Percentiles rank a stretch among this genome's conserved stretches.
phyloP scores from a whole-genome alignment of 257 asterid species.

The Gentiana straminea region DNA sequence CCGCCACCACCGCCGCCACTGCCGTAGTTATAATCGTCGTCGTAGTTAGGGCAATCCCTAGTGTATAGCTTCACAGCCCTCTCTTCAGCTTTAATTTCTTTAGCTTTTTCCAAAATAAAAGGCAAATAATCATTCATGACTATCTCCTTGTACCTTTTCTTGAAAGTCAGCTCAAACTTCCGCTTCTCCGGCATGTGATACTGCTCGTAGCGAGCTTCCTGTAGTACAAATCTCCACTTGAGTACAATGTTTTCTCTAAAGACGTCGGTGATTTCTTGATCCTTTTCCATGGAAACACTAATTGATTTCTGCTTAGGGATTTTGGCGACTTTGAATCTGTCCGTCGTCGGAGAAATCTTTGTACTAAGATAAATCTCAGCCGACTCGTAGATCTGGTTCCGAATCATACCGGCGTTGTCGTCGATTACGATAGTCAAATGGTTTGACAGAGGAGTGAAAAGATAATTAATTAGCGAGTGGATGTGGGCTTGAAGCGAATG shows the following conservation, averaged over 20 bases:
- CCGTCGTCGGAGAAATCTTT: slow-evolving; percentile 38
- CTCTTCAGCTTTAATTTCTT: slow-evolving; percentile 34
- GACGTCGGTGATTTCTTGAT: slow-evolving; percentile 27
- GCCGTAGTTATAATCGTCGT: slow-evolving; percentile 35
- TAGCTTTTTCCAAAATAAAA: slow-evolving; percentile 36
- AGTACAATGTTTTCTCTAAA: slow-evolving; percentile 19
- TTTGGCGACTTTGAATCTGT: slow-evolving; percentile 41
- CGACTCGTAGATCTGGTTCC: slow-evolving; percentile 58
- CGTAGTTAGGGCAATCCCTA: slow-evolving; percentile 36
- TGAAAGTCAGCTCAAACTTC: slow-evolving; percentile 55
- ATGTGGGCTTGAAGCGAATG: slow-evolving; percentile 22
- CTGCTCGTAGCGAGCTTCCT: slow-evolving; percentile 22
- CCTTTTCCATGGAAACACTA: slow-evolving; percentile 41
- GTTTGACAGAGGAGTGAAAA: slow-evolving; percentile 19
- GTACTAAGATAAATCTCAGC: slow-evolving; percentile 62
- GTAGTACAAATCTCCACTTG: slow-evolving; percentile 45
- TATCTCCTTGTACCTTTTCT: slow-evolving; percentile 17
- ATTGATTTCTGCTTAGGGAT: slow-evolving; percentile 37
- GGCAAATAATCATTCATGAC: slow-evolving; percentile 53
- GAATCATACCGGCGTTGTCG: slow-evolving; percentile 44
- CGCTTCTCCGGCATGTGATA: slow-evolving; percentile 30
- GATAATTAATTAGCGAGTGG: slow-evolving; percentile 16
- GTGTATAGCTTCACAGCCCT: slow-evolving; percentile 55
- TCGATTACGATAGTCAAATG: slow-evolving; percentile 51
- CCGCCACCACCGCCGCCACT: slow-evolving; percentile 35